Percentiles rank a stretch among this genome's conserved stretches.
These are phyloP conservation scores for Capsella bursapastoris DNA, from an alignment of 345 rosid species.

Conservation along the genomic window DNA sequence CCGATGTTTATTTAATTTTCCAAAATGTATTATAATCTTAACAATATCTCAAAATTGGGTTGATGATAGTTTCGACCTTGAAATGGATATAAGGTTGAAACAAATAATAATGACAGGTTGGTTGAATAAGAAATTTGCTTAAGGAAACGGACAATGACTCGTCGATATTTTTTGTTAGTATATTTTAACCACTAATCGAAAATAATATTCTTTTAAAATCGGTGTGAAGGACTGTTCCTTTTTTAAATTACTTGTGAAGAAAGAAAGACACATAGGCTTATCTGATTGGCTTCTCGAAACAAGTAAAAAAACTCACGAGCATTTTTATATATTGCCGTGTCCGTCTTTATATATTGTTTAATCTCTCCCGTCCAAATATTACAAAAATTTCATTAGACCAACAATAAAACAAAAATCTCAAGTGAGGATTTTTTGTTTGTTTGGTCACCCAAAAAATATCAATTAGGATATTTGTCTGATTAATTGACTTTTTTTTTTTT, in stretches of 20 bases:
- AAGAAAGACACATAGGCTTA: conserved; percentile 13
- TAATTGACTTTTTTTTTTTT: too few relatives aligned
- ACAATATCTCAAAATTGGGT: not conserved
- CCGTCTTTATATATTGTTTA: not conserved
- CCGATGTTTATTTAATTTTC: not conserved
- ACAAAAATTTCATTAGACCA: too few relatives aligned
- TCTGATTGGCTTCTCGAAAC: not conserved
- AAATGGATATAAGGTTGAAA: not conserved
- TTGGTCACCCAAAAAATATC: too few relatives aligned
- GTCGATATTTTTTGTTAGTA: not conserved
- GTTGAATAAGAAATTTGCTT: conserved; percentile 9
- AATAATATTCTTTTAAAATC: not conserved
- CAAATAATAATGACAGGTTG: conserved; percentile 5
- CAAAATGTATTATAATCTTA: not conserved
- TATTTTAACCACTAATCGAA: not conserved
- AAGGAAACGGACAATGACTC: not conserved
- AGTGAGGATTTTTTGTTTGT: too few relatives aligned
- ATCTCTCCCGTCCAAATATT: too few relatives aligned
- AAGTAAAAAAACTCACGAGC: not conserved
- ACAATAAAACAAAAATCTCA: too few relatives aligned
- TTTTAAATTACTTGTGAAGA: conserved; percentile 4
- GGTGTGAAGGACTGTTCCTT: not conserved
- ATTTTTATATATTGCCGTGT: not conserved
- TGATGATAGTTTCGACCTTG: not conserved
- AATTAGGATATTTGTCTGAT: too few relatives aligned